Evolutionary conservation across 495 filamentous ascomycete species (phyloP).

Genomic region (Margaritispora aquatica): DNA sequence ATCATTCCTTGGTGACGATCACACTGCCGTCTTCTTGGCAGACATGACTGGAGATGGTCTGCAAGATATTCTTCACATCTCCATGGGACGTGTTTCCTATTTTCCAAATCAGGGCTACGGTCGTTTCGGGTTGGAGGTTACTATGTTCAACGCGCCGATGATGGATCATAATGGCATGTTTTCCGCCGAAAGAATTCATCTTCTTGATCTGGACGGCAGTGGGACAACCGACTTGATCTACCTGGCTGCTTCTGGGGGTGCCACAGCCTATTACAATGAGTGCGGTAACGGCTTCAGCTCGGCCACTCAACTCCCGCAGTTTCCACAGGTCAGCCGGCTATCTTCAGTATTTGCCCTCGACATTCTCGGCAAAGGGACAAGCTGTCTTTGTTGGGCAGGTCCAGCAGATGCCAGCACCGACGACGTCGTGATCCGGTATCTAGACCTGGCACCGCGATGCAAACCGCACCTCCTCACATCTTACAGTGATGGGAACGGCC

Average conservation of each 20-base stretch:
- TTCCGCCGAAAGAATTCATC: slow-evolving; percentile 9
- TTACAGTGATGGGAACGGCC: slow-evolving; percentile 16
- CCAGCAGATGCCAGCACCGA: slow-evolving; percentile 11
- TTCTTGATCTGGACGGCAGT: slow-evolving; percentile 31
- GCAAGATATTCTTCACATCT: slow-evolving; percentile 25
- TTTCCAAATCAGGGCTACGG: slow-evolving; percentile 34
- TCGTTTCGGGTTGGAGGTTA: slow-evolving; percentile 26
- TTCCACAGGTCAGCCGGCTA: not conserved
- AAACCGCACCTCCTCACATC: slow-evolving; percentile 15
- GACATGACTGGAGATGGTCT: slow-evolving; percentile 34
- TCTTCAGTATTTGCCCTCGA: slow-evolving; percentile 23
- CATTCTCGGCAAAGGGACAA: slow-evolving; percentile 28
- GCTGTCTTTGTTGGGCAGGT: slow-evolving; percentile 26
- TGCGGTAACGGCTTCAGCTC: slow-evolving; percentile 1
- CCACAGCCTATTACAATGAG: slow-evolving; percentile 4
- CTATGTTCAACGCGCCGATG: slow-evolving; percentile 27
- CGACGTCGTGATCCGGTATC: slow-evolving; percentile 6
- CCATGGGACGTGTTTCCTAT: slow-evolving; percentile 25
- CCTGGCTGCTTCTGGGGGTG: slow-evolving; percentile 7
- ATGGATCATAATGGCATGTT: slow-evolving; percentile 9
- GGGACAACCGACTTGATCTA: slow-evolving; percentile 33
- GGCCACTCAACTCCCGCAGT: not conserved
- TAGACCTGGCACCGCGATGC: slow-evolving; percentile 1
- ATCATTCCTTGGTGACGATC: slow-evolving; percentile 1
- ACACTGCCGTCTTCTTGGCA: slow-evolving; percentile 11